Percentiles rank a stretch among this genome's conserved stretches.
phyloP scores from a whole-genome alignment of 352 stramenopile species.

The Thalassiosira allenii region DNA sequence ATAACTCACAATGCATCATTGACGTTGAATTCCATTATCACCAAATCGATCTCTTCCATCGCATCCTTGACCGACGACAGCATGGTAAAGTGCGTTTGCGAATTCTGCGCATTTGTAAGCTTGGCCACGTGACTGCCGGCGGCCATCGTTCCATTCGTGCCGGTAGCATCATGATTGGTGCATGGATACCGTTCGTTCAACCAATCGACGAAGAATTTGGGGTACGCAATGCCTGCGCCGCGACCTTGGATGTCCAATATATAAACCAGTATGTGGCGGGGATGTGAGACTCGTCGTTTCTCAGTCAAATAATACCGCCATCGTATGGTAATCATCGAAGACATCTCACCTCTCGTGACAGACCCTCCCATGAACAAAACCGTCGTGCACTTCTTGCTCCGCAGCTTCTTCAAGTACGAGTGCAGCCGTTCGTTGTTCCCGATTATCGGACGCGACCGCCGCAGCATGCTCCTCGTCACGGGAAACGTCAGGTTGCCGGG shows the following conservation, averaged over 20 bases:
- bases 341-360: conserved; percentile 8
- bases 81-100: conserved; percentile 27
- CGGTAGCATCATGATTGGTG: neutral
- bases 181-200: conserved; percentile 50
- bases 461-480: conserved; percentile 35
- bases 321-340: no score
- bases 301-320: no score
- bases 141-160: neutral
- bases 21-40: conserved; percentile 58
- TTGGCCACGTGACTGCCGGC: conserved; percentile 37
- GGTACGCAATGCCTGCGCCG: neutral
- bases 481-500: conserved; percentile 12
- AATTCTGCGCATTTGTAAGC: conserved; percentile 31
- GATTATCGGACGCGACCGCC: conserved; percentile 42
- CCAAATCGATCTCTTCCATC: conserved; percentile 42
- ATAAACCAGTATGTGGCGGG: conserved; percentile 6
- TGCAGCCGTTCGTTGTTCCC: conserved; percentile 55
- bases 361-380: conserved; percentile 49
- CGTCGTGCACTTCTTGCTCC: conserved; percentile 47
- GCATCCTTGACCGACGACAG: conserved; percentile 29
- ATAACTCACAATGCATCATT: conserved; percentile 31
- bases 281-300: no score
- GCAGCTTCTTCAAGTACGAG: conserved; percentile 44
- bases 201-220: conserved; percentile 54
- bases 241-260: neutral